Evolutionary conservation across 768 basidiomycete genomes (phyloP).

Genomic region (Boletus pseudo-olivaceus): DNA sequence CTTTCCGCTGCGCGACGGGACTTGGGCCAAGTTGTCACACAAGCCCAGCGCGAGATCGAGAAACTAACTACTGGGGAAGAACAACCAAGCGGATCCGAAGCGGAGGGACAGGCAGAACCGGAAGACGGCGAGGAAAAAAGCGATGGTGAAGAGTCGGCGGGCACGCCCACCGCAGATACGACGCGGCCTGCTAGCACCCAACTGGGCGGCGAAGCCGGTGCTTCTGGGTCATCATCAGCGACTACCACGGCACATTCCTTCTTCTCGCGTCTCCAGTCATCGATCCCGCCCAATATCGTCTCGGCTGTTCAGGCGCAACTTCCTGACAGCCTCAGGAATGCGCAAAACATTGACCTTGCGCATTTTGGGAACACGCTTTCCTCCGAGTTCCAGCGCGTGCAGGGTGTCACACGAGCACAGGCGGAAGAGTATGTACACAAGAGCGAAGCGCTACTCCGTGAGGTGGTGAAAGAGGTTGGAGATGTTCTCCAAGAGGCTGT

Average conservation of each 20-base stretch:
- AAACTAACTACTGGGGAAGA: conserved; percentile 47
- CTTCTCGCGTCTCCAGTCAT: conserved; percentile 68
- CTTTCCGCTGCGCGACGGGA: conserved; percentile 72
- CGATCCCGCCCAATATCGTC: conserved; percentile 71
- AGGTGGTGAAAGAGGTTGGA: conserved; percentile 75
- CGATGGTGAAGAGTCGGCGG: conserved; percentile 26
- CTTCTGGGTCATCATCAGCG: conserved; percentile 4
- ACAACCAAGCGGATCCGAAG: conserved; percentile 9
- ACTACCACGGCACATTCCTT: conserved; percentile 41
- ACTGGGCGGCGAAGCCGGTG: conserved; percentile 14
- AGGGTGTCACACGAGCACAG: conserved; percentile 68
- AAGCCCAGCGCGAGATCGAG: conserved; percentile 74
- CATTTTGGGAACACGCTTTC: conserved; percentile 63
- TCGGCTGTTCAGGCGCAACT: conserved; percentile 64
- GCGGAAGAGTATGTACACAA: conserved; percentile 84
- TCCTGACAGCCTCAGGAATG: conserved; percentile 61
- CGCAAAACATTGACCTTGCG: conserved; percentile 63
- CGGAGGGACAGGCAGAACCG: conserved; percentile 3
- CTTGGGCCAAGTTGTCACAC: conserved; percentile 64
- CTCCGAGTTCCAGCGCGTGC: conserved; percentile 67
- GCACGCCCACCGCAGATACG: conserved; percentile 23
- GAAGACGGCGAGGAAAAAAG: conserved; percentile 20
- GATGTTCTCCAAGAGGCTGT: conserved; percentile 86
- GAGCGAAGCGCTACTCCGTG: conserved; percentile 60
- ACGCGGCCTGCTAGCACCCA: conserved; percentile 20